A percentile compares a stretch with the other conserved stretches of the same genome.
Evolutionary conservation across 2,329 filamentous ascomycete genomes (phyloP).

Genomic region (Talaromyces marneffei): DNA sequence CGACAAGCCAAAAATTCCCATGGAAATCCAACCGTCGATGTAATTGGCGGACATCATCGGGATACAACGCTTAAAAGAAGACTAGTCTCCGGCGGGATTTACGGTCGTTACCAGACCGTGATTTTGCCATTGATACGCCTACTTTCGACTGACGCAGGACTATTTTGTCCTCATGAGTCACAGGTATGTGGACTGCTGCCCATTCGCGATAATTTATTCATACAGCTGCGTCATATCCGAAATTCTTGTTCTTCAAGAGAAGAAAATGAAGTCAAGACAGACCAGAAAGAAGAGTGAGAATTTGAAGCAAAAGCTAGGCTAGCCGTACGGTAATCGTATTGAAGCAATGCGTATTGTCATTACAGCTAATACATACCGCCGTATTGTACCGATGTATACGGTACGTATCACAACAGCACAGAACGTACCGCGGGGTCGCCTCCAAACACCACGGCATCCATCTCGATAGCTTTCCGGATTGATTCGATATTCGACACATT

Average conservation of each 20-base stretch:
- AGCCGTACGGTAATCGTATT: background rate
- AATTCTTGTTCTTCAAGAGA: too few relatives aligned
- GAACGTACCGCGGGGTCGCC: background rate
- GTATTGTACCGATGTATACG: background rate
- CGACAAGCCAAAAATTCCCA: background rate
- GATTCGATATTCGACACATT: background rate
- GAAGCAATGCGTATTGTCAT: background rate
- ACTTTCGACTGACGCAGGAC: too few relatives aligned
- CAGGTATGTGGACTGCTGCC: background rate
- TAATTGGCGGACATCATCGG: background rate
- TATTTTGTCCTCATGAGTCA: background rate
- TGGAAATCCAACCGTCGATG: background rate
- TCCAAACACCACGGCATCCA: background rate
- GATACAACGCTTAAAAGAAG: background rate
- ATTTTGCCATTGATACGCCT: background rate
- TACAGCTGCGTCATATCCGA: background rate
- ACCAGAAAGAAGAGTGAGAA: background rate
- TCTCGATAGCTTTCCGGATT: too few relatives aligned
- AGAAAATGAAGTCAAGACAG: background rate
- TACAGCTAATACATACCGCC: background rate
- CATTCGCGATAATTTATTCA: background rate
- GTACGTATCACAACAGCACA: background rate
- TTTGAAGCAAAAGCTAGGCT: background rate
- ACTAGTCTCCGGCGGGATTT: background rate
- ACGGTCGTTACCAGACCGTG: background rate